These are phyloP conservation scores for Yarrowia osloensis DNA, from an alignment of 805 yeast species.

Conservation along the genomic window DNA sequence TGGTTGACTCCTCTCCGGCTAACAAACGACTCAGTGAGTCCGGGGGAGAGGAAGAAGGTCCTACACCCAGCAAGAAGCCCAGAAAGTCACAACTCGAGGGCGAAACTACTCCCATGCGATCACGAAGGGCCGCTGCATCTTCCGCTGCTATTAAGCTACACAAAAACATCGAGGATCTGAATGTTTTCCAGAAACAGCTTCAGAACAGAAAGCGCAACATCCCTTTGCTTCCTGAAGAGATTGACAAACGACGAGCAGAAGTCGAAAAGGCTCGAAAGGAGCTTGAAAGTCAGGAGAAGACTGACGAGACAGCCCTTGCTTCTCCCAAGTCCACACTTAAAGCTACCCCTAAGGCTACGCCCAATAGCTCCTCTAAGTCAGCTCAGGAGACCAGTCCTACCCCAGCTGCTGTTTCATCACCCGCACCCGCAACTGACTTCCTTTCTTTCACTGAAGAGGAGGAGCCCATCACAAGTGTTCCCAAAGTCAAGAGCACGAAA, in stretches of 20 bases:
- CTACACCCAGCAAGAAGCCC: slow-evolving; percentile 5
- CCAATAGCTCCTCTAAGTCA: background rate
- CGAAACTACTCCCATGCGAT: slow-evolving; percentile 16
- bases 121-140: slow-evolving; percentile 54
- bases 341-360: background rate
- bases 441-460: background rate
- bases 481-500: background rate
- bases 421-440: background rate
- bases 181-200: slow-evolving; percentile 59
- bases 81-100: background rate
- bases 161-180: slow-evolving; percentile 52
- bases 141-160: slow-evolving; percentile 69
- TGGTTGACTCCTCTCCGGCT: slow-evolving; percentile 17
- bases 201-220: slow-evolving; percentile 55
- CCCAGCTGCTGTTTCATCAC: background rate
- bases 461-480: background rate
- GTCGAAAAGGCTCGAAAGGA: slow-evolving; percentile 15
- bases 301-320: background rate
- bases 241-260: slow-evolving; percentile 40
- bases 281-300: background rate
- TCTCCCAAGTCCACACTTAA: slow-evolving; percentile 1
- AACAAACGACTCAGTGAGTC: slow-evolving; percentile 20
- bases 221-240: slow-evolving; percentile 48
- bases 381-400: background rate
- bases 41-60: slow-evolving; percentile 9